phyloP scores from a whole-genome alignment of 164 flowering plant species.

The Magnolia officinalis region DNA sequence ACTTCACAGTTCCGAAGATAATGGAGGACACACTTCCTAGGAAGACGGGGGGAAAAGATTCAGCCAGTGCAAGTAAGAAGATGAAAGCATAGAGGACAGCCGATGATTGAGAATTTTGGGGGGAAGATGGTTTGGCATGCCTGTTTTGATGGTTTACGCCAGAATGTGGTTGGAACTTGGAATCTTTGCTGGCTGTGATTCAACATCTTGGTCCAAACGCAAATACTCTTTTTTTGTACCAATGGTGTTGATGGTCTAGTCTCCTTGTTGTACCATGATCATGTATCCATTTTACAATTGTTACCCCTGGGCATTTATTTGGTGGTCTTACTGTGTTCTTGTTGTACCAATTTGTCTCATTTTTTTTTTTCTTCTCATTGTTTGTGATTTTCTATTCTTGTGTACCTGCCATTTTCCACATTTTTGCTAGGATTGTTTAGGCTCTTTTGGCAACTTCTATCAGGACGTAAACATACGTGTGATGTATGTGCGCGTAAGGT shows the following conservation, averaged over 20 bases:
- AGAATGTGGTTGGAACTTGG: too few relatives aligned
- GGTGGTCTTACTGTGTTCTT: background rate
- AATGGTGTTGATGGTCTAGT: background rate
- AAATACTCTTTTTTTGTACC: background rate
- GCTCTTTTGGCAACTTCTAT: too few relatives aligned
- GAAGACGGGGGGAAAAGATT: background rate
- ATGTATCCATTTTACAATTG: background rate
- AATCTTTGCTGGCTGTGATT: background rate
- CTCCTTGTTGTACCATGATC: background rate
- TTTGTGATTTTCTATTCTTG: background rate
- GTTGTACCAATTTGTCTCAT: background rate
- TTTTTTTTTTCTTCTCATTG: background rate
- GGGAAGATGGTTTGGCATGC: too few relatives aligned
- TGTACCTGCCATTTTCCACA: background rate
- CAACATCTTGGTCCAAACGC: background rate
- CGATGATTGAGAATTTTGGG: constrained; percentile 6
- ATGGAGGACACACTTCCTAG: constrained; percentile 59
- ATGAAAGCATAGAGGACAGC: constrained; percentile 14
- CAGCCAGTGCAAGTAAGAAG: constrained; percentile 17
- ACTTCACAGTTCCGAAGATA: constrained; percentile 57
- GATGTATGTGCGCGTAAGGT: too few relatives aligned
- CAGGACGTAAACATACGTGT: too few relatives aligned
- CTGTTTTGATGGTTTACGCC: too few relatives aligned
- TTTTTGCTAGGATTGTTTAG: too few relatives aligned
- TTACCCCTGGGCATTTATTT: background rate